A percentile compares a stretch with the other conserved stretches of the same genome.
phyloP scores from a whole-genome alignment of 2,329 filamentous ascomycete species.

The Neopestalotiopsis sp. region DNA sequence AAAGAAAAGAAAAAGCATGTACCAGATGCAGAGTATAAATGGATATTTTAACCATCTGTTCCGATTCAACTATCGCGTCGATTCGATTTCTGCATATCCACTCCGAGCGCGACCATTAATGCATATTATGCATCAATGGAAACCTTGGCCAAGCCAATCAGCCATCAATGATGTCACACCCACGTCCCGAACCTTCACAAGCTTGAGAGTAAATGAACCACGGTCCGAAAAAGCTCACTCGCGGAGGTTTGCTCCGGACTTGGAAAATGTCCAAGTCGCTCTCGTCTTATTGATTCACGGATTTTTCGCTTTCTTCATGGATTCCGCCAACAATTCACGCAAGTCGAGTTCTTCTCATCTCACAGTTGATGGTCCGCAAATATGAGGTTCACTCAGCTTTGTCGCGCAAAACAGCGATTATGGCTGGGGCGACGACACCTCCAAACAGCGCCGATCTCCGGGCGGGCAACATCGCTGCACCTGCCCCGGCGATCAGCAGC shows the following conservation, averaged over 20 bases:
- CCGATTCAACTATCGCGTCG: neutral
- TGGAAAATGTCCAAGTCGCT: neutral
- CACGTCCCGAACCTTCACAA: neutral
- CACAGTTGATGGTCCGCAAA: constrained; percentile 11
- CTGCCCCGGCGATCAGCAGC: constrained; percentile 14
- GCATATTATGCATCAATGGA: constrained; percentile 19
- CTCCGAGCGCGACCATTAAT: neutral
- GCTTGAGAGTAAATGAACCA: neutral
- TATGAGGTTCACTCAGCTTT: constrained; percentile 15
- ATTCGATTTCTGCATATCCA: neutral
- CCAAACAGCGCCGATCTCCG: constrained; percentile 20
- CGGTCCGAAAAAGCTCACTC: neutral
- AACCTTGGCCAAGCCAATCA: neutral
- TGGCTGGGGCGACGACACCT: constrained; percentile 5
- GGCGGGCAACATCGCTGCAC: constrained; percentile 17
- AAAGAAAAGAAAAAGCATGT: too few relatives aligned
- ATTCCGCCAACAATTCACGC: neutral
- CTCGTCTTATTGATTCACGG: neutral
- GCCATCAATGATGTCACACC: constrained; percentile 16
- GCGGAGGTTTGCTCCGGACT: neutral
- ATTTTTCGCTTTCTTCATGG: neutral
- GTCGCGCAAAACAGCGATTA: constrained; percentile 15
- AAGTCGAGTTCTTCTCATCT: neutral
- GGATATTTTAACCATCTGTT: too few relatives aligned
- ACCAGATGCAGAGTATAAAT: too few relatives aligned